These are phyloP conservation scores for Beauveria sp. DNA, from an alignment of 2,329 filamentous ascomycete species.

Conservation along the genomic window DNA sequence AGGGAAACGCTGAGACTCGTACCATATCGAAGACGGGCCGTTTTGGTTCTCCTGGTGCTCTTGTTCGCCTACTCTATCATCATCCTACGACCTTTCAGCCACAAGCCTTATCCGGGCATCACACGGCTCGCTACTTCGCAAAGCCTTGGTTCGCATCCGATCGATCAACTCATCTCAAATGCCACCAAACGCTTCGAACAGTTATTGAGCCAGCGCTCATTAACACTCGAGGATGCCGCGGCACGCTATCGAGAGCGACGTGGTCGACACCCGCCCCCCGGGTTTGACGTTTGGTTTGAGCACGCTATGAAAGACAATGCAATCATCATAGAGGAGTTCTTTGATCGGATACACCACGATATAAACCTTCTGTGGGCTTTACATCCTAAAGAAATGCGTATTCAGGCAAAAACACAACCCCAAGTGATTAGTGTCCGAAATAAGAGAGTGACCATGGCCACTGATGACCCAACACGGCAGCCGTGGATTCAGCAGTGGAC, in stretches of 20 bases:
- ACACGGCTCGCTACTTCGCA: background rate
- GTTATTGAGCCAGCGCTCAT: slow-evolving; percentile 28
- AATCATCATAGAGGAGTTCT: slow-evolving; percentile 47
- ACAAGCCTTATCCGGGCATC: slow-evolving; percentile 1
- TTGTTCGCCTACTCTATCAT: background rate
- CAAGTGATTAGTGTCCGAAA: slow-evolving; percentile 14
- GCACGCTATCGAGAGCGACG: slow-evolving; percentile 40
- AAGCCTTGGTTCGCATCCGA: slow-evolving; percentile 25
- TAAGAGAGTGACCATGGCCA: background rate
- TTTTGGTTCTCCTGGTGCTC: background rate
- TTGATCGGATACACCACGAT: slow-evolving; percentile 48
- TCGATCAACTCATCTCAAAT: slow-evolving; percentile 31
- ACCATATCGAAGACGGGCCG: background rate
- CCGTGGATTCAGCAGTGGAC: slow-evolving; percentile 5
- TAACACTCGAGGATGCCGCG: slow-evolving; percentile 38
- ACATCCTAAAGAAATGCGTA: slow-evolving; percentile 25
- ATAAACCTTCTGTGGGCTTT: slow-evolving; percentile 45
- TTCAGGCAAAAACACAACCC: slow-evolving; percentile 24
- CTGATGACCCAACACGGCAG: background rate
- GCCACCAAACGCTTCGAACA: slow-evolving; percentile 29
- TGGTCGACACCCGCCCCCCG: slow-evolving; percentile 47
- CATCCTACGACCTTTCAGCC: background rate
- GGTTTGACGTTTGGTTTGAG: slow-evolving; percentile 44
- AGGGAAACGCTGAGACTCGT: background rate
- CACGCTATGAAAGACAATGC: slow-evolving; percentile 39